Conservation (phyloP, 1,284 basidiomycete genomes). For the Pseudozyma hubeiensis region DNA sequence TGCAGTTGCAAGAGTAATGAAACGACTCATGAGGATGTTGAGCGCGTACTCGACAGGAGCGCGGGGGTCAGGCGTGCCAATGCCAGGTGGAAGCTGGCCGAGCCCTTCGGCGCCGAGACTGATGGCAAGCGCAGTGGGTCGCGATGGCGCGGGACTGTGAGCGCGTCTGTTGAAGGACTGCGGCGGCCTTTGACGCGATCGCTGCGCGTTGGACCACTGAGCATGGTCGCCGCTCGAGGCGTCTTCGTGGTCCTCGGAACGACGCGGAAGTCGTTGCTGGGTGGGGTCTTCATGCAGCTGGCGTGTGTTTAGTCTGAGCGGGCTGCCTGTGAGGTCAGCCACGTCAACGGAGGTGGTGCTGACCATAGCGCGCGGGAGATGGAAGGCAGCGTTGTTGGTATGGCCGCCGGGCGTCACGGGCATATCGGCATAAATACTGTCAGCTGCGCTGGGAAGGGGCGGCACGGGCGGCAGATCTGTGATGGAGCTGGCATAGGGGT, state of each 20-base stretch:
- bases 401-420: conserved; percentile 45
- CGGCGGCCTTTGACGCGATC: conserved; percentile 14
- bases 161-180: conserved; percentile 5
- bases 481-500: conserved; percentile 22
- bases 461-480: conserved; percentile 45
- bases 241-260: conserved; percentile 31
- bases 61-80: conserved; percentile 47
- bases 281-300: conserved; percentile 29
- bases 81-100: conserved; percentile 49
- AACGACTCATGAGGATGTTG: conserved; percentile 63
- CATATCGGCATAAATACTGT: conserved; percentile 34
- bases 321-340: conserved; percentile 32
- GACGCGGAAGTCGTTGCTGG: conserved; percentile 10
- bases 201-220: conserved; percentile 19
- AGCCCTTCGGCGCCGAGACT: conserved; percentile 41
- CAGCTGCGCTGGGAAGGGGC: conserved; percentile 41
- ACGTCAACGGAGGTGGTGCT: conserved; percentile 43
- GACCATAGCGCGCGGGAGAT: conserved; percentile 39
- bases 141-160: conserved; percentile 14
- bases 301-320: conserved; percentile 17
- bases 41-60: conserved; percentile 61
- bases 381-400: conserved; percentile 40
- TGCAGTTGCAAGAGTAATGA: conserved; percentile 49
- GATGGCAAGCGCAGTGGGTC: conserved; percentile 31
- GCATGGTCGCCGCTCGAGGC: conserved; percentile 44